phyloP scores from a whole-genome alignment of 2,329 filamentous ascomycete genomes.

The Hirsutella rhossiliensis region DNA sequence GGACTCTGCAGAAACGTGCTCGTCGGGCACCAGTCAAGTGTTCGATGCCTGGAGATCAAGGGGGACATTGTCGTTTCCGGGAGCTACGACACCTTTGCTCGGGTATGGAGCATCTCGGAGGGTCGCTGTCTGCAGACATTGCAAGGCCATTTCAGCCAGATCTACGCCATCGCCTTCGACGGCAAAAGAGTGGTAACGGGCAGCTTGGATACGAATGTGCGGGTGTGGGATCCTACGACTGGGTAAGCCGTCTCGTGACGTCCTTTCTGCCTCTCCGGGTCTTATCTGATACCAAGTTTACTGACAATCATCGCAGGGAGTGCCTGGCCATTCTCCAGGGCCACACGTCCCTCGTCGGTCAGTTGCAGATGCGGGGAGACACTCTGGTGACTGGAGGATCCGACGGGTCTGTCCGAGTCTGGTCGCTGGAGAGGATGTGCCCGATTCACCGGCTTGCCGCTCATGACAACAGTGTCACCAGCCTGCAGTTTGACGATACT shows the following conservation, averaged over 20 bases:
- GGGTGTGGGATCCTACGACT: conserved; percentile 88
- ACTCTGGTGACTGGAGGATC: conserved; percentile 93
- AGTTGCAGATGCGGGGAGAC: conserved; percentile 88
- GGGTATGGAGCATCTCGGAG: conserved; percentile 96
- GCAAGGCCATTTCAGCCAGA: conserved; percentile 93
- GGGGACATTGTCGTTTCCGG: conserved; percentile 96
- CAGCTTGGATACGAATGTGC: conserved; percentile 89
- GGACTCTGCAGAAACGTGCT: conserved; percentile 85
- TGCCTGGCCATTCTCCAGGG: conserved; percentile 89
- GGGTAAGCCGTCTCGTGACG: conserved; percentile 42
- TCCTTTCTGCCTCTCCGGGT: too few relatives aligned
- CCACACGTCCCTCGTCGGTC: conserved; percentile 91
- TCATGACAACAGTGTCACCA: conserved; percentile 97
- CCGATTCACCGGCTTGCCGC: conserved; percentile 91
- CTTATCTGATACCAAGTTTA: too few relatives aligned
- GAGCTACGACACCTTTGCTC: conserved; percentile 92
- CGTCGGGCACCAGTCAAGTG: conserved; percentile 89
- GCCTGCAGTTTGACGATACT: conserved; percentile 91
- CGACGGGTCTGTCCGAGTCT: conserved; percentile 90
- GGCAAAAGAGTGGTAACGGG: conserved; percentile 88
- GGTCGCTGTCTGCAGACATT: conserved; percentile 84
- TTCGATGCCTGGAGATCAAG: conserved; percentile 89
- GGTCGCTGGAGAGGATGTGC: conserved; percentile 83
- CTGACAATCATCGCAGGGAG: conserved; percentile 36
- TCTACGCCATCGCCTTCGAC: conserved; percentile 97